phyloP scores from a whole-genome alignment of 768 basidiomycete genomes.

The Podaxis rugospora region DNA sequence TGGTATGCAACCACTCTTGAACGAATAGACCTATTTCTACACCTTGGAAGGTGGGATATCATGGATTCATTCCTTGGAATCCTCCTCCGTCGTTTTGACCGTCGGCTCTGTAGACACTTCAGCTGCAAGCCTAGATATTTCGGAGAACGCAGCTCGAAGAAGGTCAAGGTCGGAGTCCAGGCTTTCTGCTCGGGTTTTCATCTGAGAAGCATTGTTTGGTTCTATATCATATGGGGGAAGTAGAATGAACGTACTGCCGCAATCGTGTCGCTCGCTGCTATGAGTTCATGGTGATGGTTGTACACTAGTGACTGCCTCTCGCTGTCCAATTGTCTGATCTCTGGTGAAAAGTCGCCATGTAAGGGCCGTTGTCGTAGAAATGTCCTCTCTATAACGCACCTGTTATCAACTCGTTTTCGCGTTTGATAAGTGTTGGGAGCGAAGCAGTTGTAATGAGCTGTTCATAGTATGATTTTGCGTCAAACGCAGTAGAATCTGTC shows the following conservation, averaged over 20 bases:
- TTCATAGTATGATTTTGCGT: conserved; percentile 81
- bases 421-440: conserved; percentile 65
- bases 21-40: too few species aligned
- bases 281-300: conserved; percentile 93
- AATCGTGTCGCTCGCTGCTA: conserved; percentile 91
- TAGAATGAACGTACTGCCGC: conserved; percentile 51
- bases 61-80: neutral
- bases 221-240: neutral
- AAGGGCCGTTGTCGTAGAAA: neutral
- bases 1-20: too few species aligned
- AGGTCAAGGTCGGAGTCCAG: conserved; percentile 82
- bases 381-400: conserved; percentile 33
- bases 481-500: conserved; percentile 76
- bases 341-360: conserved; percentile 30
- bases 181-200: conserved; percentile 84
- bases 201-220: conserved; percentile 37
- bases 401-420: conserved; percentile 76
- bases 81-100: neutral
- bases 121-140: conserved; percentile 74
- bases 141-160: conserved; percentile 76
- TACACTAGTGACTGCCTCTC: conserved; percentile 91
- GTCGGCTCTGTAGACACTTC: conserved; percentile 53
- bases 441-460: conserved; percentile 81
- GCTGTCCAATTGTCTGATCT: conserved; percentile 83
- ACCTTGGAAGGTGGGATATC: neutral